A percentile compares a stretch with the other conserved stretches of the same genome.
phyloP scores from a whole-genome alignment of 805 yeast genomes.

The Pichia insulana region DNA sequence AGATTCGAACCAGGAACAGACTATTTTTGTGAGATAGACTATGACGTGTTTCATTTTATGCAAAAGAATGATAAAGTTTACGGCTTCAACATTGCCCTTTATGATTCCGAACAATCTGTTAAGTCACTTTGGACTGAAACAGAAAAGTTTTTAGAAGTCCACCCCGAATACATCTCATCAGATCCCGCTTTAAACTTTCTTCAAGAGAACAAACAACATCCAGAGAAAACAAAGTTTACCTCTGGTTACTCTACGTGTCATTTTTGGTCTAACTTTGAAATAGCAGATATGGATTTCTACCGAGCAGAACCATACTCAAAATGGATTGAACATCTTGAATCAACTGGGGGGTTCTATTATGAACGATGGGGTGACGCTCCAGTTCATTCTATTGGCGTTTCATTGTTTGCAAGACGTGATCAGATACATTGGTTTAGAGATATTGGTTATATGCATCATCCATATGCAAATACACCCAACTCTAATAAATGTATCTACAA shows the following conservation, averaged over 20 bases:
- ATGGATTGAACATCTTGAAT: constrained; percentile 58
- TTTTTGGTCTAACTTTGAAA: constrained; percentile 87
- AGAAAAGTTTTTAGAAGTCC: constrained; percentile 42
- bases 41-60: constrained; percentile 73
- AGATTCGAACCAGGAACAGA: constrained; percentile 68
- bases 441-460: constrained; percentile 68
- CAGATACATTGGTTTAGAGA: constrained; percentile 83
- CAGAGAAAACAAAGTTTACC: constrained; percentile 33
- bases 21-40: constrained; percentile 60
- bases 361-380: constrained; percentile 96
- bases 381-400: constrained; percentile 69
- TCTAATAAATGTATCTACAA: constrained; percentile 32
- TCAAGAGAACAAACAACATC: constrained; percentile 43
- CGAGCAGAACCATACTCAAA: constrained; percentile 56
- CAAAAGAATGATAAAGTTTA: constrained; percentile 57
- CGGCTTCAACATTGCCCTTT: constrained; percentile 63
- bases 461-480: constrained; percentile 70
- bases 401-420: constrained; percentile 58
- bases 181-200: constrained; percentile 49
- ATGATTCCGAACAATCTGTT: constrained; percentile 62
- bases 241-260: constrained; percentile 56
- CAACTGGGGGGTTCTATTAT: constrained; percentile 74
- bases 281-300: constrained; percentile 75
- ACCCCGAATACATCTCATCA: constrained; percentile 49
- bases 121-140: constrained; percentile 64